Percentiles rank a stretch among this genome's conserved stretches.
phyloP scores from a whole-genome alignment of 371 early-diverging fungal species.

The Fennellomyces sp. region DNA sequence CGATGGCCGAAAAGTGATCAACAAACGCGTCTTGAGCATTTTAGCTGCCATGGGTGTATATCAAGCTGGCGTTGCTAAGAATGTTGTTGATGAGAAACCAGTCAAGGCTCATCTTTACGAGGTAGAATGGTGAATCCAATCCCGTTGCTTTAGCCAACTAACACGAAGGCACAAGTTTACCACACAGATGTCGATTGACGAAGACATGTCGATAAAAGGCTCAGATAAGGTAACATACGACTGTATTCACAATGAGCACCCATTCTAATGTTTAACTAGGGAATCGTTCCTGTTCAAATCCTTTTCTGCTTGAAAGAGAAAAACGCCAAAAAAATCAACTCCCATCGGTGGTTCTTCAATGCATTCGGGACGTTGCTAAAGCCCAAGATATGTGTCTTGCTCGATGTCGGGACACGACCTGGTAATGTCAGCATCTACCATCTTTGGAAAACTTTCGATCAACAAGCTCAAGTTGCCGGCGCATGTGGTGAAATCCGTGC shows the following conservation, averaged over 20 bases:
- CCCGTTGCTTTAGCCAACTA: background rate
- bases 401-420: conserved; percentile 79
- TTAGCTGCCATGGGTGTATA: conserved; percentile 72
- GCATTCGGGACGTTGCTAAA: conserved; percentile 70
- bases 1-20: conserved; percentile 78
- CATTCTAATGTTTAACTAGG: conserved; percentile 19
- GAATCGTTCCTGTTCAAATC: conserved; percentile 75
- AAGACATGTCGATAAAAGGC: conserved; percentile 50
- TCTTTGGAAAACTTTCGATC: conserved; percentile 73
- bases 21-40: conserved; percentile 56
- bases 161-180: conserved; percentile 52
- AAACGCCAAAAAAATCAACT: conserved; percentile 89
- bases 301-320: conserved; percentile 87
- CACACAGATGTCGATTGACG: conserved; percentile 65
- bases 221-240: conserved; percentile 38
- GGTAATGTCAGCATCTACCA: conserved; percentile 64
- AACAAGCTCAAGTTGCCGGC: conserved; percentile 68
- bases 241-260: background rate
- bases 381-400: conserved; percentile 76
- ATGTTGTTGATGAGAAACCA: conserved; percentile 59
- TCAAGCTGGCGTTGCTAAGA: conserved; percentile 76
- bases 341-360: conserved; percentile 88
- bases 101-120: conserved; percentile 85
- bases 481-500: conserved; percentile 79
- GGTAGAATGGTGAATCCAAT: no score